These are phyloP conservation scores for Colletotrichum kahawae DNA, from an alignment of 2,329 filamentous ascomycete genomes.

Conservation along the genomic window DNA sequence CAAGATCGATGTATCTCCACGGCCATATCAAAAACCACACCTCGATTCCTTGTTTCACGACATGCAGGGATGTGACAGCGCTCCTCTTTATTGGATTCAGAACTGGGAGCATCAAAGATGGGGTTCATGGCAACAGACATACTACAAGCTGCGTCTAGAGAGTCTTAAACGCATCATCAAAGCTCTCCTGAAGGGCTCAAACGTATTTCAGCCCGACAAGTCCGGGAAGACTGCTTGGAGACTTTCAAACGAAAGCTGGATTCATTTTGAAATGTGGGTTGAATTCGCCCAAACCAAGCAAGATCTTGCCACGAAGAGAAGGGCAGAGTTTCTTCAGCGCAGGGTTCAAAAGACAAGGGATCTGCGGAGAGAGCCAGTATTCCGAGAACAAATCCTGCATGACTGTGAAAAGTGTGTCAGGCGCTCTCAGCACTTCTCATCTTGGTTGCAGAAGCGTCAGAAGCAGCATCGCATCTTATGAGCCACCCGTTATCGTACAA, in stretches of 20 bases:
- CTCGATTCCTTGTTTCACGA: no score
- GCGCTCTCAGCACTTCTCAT: not conserved
- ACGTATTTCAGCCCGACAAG: not conserved
- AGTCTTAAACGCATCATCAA: not conserved
- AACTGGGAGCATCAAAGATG: no score
- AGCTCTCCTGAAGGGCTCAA: not conserved
- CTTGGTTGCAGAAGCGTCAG: not conserved
- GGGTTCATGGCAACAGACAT: no score
- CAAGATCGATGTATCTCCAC: no score
- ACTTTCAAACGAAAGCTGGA: rapidly evolving
- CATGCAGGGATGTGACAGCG: no score
- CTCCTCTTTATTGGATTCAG: no score
- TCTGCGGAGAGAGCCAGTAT: not conserved
- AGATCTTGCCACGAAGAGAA: not conserved
- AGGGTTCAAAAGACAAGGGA: not conserved
- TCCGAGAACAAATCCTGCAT: not conserved
- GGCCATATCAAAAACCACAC: no score
- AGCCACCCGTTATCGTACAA: rapidly evolving
- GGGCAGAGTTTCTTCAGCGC: not conserved
- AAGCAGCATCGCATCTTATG: not conserved
- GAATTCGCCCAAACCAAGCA: rapidly evolving
- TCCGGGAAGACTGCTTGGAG: not conserved
- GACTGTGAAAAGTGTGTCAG: no score
- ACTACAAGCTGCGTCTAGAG: not conserved
- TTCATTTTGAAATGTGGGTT: rapidly evolving